Evolutionary conservation across 768 basidiomycete species (phyloP), one percentile per base, ranked within the genome.

Genomic region (Lentinula raphanica): DNA sequence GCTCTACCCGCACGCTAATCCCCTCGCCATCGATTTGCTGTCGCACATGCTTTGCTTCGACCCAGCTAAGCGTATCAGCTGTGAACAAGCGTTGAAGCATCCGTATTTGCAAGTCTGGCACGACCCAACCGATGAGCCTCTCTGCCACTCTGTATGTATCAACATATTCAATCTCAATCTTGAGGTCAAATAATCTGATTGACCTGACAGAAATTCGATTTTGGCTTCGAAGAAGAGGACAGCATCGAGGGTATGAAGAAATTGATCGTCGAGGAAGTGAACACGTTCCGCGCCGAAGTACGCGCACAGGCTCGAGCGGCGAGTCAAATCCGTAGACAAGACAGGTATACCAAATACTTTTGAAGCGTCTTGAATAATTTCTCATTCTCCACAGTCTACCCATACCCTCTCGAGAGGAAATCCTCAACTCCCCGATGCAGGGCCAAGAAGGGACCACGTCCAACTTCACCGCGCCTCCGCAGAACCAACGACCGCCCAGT

Each of bases 71-170:
- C 87, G 96, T 56, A 95, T 98, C 71, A 92, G 91, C 59, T 98
- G 96, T 71, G 93, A 97, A 66, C 87, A 98, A 68, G 97, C 97
- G 1, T 77, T 99, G 51, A 88, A 89, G 54, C 97, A 99, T 68
- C 94, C 95, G 1, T 99, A 98, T 74, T 75, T 92, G 60, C 84
- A 90, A 60, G 97, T 98, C 11, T 99, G 97, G 97, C 95, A 98
- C 68, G 97, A 98, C 70, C 94, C 94, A 19, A 85, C 90, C 9
- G 95, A 98, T 68, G 95, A 97, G 71, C 95, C 95, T 0, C 64
- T 82, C 36, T 97, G 94, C 70, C 85, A 91, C 36, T 71, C 81
- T 49, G 94, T 93, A 64, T 65, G 79, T 72, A 3, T 21, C 51
- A 5, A 3, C 56, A 17, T 15, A 2, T 32, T 5, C 13, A 9